Evolutionary conservation across 495 filamentous ascomycete genomes (phyloP), one percentile per base, ranked within the genome.

Genomic region (Thozetella sp.): DNA sequence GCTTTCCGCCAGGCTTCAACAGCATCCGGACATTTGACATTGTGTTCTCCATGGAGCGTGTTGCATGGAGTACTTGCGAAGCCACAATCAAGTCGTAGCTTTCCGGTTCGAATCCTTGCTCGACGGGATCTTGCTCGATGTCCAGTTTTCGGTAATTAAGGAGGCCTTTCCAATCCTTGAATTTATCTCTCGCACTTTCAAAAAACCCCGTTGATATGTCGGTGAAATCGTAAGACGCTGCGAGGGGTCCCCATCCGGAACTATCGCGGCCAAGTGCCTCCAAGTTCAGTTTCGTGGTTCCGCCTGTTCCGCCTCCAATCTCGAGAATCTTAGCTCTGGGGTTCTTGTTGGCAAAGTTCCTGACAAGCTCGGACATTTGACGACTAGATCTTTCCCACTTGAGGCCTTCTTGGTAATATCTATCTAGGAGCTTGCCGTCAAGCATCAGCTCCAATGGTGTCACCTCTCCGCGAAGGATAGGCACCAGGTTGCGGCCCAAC

Each of bases 181-280:
- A 81, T 23, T 72, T 74, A 15, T 82, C 70, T 51, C 76, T 66
- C 0, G 82, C 84, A 12, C 68, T 62, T 23, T 73, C 74, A 57
- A 87, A 81, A 63, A 85, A 87, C 0, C 74, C 81, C 1, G 76
- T 63, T 0, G 78, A 83, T 2, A 85, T 76, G 58, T 86, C 77
- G 0, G 84, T 84, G 61, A 72, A 84, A 22, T 79, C 79, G 57
- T 85, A 85, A 0, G 67, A 72, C n/a, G 55, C 62, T 1, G 56
- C 54, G 1, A 55, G 54, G 2, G 64, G 58, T 3, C 57, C 59
- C 17, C 15, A 25, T 3, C 59, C 58, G 11, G 64, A 34, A 2
- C 51, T 43, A 10, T 15, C 53, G 9, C 23, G 53, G 17, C 69
- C 67, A 12, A 82, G 62, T 1, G 68, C 69, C 0, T 75, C 55